These are phyloP conservation scores for Phyllosticta ampelicida DNA, from an alignment of 2,329 filamentous ascomycete genomes.

Conservation along the genomic window DNA sequence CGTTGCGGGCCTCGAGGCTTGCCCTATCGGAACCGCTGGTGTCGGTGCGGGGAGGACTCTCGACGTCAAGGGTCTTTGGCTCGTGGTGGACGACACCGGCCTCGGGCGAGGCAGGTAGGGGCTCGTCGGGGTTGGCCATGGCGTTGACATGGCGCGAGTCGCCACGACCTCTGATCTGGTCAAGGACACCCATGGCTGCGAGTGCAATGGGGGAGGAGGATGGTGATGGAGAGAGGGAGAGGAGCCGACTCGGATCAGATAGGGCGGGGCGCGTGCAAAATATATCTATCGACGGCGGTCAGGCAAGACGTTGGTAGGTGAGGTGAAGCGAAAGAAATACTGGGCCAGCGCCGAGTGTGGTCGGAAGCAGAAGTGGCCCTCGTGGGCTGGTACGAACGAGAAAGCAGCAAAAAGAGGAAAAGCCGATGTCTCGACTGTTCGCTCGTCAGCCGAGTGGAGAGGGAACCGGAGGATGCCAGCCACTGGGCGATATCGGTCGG, in stretches of 20 bases:
- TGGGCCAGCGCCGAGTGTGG: neutral
- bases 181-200: constrained; percentile 3
- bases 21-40: constrained; percentile 15
- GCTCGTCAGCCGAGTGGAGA: neutral
- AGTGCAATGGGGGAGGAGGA: neutral
- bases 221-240: neutral
- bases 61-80: neutral
- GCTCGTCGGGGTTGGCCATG: neutral
- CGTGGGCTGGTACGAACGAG: neutral
- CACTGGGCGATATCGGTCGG: neutral
- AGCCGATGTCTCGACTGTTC: neutral
- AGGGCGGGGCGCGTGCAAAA: neutral
- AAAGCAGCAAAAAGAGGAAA: neutral
- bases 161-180: constrained; percentile 1
- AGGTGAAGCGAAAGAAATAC: neutral
- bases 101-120: neutral
- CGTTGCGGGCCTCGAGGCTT: constrained; percentile 21
- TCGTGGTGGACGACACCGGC: neutral
- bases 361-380: neutral
- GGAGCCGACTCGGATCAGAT: neutral
- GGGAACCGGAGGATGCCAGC: neutral
- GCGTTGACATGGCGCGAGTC: constrained; percentile 1
- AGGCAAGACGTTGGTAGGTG: neutral
- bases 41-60: constrained; percentile 1
- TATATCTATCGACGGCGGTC: neutral